Percentiles rank a stretch among this genome's conserved stretches.
Conservation (phyloP, 2,329 filamentous ascomycete species). For the Colletotrichum lini region DNA sequence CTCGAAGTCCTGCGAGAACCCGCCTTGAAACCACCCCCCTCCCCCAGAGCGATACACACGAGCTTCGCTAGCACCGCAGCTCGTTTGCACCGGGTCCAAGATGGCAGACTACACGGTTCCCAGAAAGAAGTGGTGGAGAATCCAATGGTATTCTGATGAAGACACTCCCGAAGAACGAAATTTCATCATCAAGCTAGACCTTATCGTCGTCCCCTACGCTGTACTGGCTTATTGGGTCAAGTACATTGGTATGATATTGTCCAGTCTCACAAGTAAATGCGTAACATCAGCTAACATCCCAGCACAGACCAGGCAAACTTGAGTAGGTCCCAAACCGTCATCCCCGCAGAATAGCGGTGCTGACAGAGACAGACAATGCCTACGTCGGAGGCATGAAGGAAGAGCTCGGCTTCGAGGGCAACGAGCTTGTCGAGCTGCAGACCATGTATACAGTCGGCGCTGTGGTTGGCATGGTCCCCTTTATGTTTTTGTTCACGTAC, state of each 20-base stretch:
- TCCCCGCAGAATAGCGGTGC: slow-evolving; percentile 48
- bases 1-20: not conserved
- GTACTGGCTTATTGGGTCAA: slow-evolving; percentile 48
- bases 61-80: not conserved
- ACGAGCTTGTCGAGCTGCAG: slow-evolving; percentile 47
- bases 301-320: slow-evolving; percentile 49
- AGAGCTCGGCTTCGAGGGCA: slow-evolving; percentile 46
- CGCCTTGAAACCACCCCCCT: not conserved
- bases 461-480: slow-evolving; percentile 49
- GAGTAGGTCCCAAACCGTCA: slow-evolving; percentile 19
- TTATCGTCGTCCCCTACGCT: slow-evolving; percentile 54
- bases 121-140: slow-evolving; percentile 53
- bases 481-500: slow-evolving; percentile 49
- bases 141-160: slow-evolving; percentile 64
- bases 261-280: no score
- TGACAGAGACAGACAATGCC: slow-evolving; percentile 56
- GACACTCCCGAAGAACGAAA: slow-evolving; percentile 61
- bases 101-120: slow-evolving; percentile 29
- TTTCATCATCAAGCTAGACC: slow-evolving; percentile 60
- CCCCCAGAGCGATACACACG: not conserved
- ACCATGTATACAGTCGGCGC: slow-evolving; percentile 47
- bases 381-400: slow-evolving; percentile 49
- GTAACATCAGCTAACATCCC: not conserved
- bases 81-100: not conserved
- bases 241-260: slow-evolving; percentile 42